Evolutionary conservation across 345 rosid genomes (phyloP), one percentile per base, ranked within the genome.

Genomic region (Rhodomyrtus tomentosa): DNA sequence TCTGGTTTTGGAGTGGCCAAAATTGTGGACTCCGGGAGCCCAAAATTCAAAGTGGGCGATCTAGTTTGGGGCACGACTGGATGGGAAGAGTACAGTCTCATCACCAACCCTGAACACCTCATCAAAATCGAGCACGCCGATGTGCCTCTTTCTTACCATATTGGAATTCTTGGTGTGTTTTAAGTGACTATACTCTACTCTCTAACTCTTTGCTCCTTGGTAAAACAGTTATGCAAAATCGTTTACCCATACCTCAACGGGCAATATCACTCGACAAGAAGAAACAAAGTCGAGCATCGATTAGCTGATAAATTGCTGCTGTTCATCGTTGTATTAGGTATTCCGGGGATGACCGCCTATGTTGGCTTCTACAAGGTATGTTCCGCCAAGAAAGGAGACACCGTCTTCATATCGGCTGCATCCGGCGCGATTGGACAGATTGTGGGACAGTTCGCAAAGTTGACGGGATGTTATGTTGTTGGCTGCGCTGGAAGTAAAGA

Each of bases 1-100:
- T 89, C 92, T 90, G 98, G 98, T 84, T 92, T 95, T 73, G 98
- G 95, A 20, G 86, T 96, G 80, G 90, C 95, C 16, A 92, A 83
- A 80, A 98, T 94, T 72, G 85, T 95, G 83, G 93, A 90, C 87
- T 96, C 98, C 40, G 92, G 93, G 85, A 88, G 89, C 56, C 89
- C 90, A 18, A 85, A 88, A 56, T 91, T 90, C 90, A 85, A 87
- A 85, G 89, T 91, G 4, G 98, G 94, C 0, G 98, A 96, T 76
- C 45, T 93, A 9, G 80, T 96, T 81, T 85, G 90, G 0, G 98
- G 96, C 82, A 32, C 93, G 1, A 93, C 91, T 50, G 92, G 94
- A 45, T 96, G 99, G 98, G 98, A 96, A 86, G 95, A 95, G 42
- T 96, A 88, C 88, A 94, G 91, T 89, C 85, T 95, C 88, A 90